Evolutionary conservation across 176 grass and related monocot species (phyloP).

Genomic region (Olyra latifolia): DNA sequence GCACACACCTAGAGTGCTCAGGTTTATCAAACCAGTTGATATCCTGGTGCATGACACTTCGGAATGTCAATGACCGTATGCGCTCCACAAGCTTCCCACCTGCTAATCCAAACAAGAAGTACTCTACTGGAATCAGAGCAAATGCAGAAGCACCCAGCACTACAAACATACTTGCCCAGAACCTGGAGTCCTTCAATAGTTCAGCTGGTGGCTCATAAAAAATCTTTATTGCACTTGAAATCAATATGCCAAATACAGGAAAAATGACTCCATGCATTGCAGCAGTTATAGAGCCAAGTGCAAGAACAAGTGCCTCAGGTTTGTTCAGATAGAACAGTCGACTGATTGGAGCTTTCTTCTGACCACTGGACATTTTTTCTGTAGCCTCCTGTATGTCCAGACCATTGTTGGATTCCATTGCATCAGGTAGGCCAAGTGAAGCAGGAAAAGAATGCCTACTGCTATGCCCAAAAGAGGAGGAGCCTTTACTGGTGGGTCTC

Average conservation of each 20-base stretch:
- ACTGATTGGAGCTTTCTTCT: constrained; percentile 49
- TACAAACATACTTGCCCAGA: constrained; percentile 80
- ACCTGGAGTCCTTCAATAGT: constrained; percentile 63
- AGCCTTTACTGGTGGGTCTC: constrained; percentile 43
- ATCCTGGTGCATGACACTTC: constrained; percentile 65
- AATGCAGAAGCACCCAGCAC: constrained; percentile 40
- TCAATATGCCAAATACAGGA: constrained; percentile 59
- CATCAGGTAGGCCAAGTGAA: constrained; percentile 43
- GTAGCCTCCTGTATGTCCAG: constrained; percentile 23
- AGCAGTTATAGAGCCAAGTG: constrained; percentile 60
- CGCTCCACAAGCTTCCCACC: constrained; percentile 78
- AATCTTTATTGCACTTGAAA: constrained; percentile 71
- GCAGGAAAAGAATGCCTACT: constrained; percentile 40
- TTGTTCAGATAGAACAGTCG: constrained; percentile 78
- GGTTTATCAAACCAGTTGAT: constrained; percentile 90
- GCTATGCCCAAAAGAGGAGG: constrained; percentile 59
- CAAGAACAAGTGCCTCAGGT: constrained; percentile 60
- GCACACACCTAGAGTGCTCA: constrained; percentile 66
- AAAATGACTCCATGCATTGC: constrained; percentile 54
- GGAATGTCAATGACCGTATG: constrained; percentile 62
- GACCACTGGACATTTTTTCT: constrained; percentile 7
- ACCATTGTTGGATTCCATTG: constrained; percentile 39
- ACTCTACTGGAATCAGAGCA: constrained; percentile 50
- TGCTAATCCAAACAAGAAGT: constrained; percentile 74
- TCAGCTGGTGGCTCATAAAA: constrained; percentile 71